These are phyloP conservation scores for Conidiobolus incongruus DNA, from an alignment of 371 early-diverging fungal genomes.

Conservation along the genomic window DNA sequence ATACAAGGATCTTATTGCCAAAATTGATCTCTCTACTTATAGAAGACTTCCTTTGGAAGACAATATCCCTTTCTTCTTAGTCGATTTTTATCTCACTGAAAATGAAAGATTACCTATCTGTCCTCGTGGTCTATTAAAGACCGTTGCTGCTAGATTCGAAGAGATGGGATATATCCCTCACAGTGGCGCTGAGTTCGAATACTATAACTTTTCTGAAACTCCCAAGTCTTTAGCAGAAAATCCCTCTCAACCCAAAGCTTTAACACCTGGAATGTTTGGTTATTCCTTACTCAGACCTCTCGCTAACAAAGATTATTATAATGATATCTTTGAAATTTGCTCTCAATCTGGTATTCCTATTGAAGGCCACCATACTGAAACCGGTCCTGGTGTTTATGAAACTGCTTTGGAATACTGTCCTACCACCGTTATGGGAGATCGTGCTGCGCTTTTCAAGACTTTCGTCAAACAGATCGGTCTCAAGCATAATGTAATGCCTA, in stretches of 20 bases:
- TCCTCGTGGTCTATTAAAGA: slow-evolving; percentile 37
- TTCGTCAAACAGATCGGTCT: slow-evolving; percentile 49
- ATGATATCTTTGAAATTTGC: slow-evolving; percentile 42
- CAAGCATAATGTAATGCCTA: slow-evolving; percentile 40
- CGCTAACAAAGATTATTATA: slow-evolving; percentile 41
- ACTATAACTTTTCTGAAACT: slow-evolving; percentile 58
- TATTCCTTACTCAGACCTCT: slow-evolving; percentile 51
- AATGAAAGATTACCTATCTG: slow-evolving; percentile 30
- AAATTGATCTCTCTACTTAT: slow-evolving; percentile 34
- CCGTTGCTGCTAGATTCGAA: slow-evolving; percentile 16
- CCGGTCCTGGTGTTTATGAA: slow-evolving; percentile 71
- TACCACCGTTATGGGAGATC: slow-evolving; percentile 44
- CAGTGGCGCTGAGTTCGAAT: slow-evolving; percentile 63
- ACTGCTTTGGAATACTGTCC: slow-evolving; percentile 43
- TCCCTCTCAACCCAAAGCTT: slow-evolving; percentile 21
- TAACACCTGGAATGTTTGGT: slow-evolving; percentile 68
- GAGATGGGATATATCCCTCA: slow-evolving; percentile 26
- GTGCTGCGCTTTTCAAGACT: slow-evolving; percentile 56
- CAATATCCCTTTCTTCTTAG: slow-evolving; percentile 46
- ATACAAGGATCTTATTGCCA: slow-evolving; percentile 40
- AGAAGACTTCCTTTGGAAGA: slow-evolving; percentile 58
- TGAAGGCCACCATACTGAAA: slow-evolving; percentile 66
- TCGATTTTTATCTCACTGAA: slow-evolving; percentile 30
- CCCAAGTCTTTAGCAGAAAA: slow-evolving; percentile 32
- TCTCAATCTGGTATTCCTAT: slow-evolving; percentile 32